Evolutionary conservation across 192 early-diverging fungal genomes (phyloP).

Genomic region (Coemansia aciculifera): DNA sequence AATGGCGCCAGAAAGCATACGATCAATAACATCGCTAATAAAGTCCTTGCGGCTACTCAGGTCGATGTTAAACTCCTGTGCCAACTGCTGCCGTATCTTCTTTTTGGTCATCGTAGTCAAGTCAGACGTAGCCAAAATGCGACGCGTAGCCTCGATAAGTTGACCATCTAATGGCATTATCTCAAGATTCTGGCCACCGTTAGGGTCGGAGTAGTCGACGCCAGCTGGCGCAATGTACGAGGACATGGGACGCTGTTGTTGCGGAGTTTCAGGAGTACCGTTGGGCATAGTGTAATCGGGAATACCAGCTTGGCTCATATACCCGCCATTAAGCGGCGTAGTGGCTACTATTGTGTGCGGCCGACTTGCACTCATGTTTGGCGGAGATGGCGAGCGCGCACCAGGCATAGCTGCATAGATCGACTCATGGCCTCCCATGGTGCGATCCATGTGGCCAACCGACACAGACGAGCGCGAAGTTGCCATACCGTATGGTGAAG

Average conservation of each 20-base stretch:
- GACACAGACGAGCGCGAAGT: background rate
- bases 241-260: background rate
- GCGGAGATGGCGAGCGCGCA: background rate
- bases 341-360: background rate
- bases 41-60: constrained; percentile 66
- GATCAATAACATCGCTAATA: constrained; percentile 68
- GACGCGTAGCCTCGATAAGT: constrained; percentile 64
- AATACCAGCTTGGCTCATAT: background rate
- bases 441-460: background rate
- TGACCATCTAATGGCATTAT: constrained; percentile 67
- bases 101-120: constrained; percentile 78
- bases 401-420: background rate
- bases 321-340: background rate
- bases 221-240: constrained; percentile 9
- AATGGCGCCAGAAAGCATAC: constrained; percentile 29
- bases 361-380: background rate
- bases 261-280: background rate
- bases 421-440: background rate
- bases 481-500: background rate
- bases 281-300: background rate
- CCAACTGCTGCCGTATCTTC: constrained; percentile 73
- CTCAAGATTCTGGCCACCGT: constrained; percentile 15
- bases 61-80: constrained; percentile 67
- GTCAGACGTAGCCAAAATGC: constrained; percentile 68
- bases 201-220: background rate